Conservation (phyloP, 371 early-diverging fungal genomes). For the Rhizomucor pusillus region DNA sequence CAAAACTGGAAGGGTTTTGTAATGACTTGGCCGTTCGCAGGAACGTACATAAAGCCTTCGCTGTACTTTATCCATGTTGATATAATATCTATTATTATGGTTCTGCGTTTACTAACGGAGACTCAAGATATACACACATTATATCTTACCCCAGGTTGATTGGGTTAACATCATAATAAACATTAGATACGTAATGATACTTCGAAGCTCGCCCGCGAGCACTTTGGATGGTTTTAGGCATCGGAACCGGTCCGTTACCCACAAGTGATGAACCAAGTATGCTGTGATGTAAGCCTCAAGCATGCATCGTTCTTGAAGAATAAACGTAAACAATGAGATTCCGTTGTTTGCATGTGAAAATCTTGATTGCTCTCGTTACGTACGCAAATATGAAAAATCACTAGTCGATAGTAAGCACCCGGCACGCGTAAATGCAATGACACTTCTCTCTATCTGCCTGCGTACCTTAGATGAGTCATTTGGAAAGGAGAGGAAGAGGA, state of each 20-base stretch:
- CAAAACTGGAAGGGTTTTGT: conserved; percentile 35
- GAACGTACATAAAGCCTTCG: conserved; percentile 30
- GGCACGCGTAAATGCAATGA: too few species aligned
- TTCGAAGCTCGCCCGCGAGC: conserved; percentile 38
- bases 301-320: conserved; percentile 31
- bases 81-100: conserved; percentile 22
- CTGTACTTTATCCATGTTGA: conserved; percentile 51
- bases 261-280: conserved; percentile 29
- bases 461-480: conserved; percentile 1
- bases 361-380: neutral
- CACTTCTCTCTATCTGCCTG: neutral
- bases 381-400: conserved; percentile 47
- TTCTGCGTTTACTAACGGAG: neutral
- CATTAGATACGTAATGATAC: conserved; percentile 39
- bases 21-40: conserved; percentile 20
- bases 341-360: neutral
- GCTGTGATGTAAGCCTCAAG: conserved; percentile 27
- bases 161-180: conserved; percentile 40
- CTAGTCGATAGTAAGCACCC: conserved; percentile 8
- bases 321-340: neutral
- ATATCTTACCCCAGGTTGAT: conserved; percentile 34
- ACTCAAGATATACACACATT: neutral
- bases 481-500: too few species aligned
- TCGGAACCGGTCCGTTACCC: conserved; percentile 31
- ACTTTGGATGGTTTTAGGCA: conserved; percentile 37